phyloP scores from a whole-genome alignment of 495 filamentous ascomycete species.

The Xylaria acuta region DNA sequence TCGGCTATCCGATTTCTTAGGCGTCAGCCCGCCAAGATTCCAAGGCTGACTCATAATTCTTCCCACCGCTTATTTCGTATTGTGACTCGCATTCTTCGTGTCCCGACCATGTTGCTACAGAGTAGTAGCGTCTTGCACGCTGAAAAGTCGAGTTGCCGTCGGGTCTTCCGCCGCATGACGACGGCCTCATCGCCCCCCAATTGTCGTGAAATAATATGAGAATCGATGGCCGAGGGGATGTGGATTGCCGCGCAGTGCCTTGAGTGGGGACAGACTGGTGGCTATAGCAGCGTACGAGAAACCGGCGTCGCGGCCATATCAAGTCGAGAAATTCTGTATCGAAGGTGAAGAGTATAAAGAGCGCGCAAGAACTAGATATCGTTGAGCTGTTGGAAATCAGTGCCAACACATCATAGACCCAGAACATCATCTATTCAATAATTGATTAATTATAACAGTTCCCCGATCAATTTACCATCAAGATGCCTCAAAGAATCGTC shows the following conservation, averaged over 20 bases:
- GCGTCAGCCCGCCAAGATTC: constrained; percentile 9
- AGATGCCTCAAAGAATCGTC: constrained; percentile 24
- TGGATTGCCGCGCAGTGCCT: constrained; percentile 10
- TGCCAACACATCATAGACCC: not conserved
- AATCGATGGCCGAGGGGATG: constrained; percentile 12
- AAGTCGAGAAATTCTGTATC: not conserved
- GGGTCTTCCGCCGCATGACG: not conserved
- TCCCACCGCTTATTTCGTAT: not conserved
- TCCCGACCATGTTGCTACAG: not conserved
- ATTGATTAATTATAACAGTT: not conserved
- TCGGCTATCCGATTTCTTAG: constrained; percentile 8
- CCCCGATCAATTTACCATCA: not conserved
- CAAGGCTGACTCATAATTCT: constrained; percentile 7
- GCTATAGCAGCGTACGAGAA: not conserved
- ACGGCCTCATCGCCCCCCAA: not conserved
- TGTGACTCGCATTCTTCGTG: not conserved
- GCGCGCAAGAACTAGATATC: not conserved
- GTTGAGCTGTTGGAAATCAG: not conserved
- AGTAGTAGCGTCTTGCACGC: not conserved
- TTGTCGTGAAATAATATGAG: not conserved
- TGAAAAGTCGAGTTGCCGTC: constrained; percentile 9
- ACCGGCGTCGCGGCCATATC: not conserved
- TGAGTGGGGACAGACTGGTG: not conserved
- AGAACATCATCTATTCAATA: not conserved
- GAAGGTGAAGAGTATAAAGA: constrained; percentile 9